Base-by-base conservation (phyloP, 1,139 yeast species). In the Diutina siamensis region DNA sequence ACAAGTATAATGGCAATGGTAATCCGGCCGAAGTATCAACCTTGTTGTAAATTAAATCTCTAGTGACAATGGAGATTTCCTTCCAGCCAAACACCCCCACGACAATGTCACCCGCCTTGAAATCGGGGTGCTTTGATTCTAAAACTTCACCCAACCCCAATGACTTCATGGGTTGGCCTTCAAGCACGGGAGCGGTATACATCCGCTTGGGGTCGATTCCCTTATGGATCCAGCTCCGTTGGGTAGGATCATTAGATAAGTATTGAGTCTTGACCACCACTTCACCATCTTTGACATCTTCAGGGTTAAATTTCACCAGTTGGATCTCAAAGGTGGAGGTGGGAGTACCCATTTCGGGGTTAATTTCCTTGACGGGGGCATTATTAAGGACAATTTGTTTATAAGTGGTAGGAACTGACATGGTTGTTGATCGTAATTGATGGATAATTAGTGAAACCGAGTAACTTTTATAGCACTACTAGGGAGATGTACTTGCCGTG, bases 171-270 rank as follows among this genome's bases (percentile, higher is more conserved):
- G 64, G 58, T 21, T 71, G 70, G 33, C 79, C 80, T 45, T 67
- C 60, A 40, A 61, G 55, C 18, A 74, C 65, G 13, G 80, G 77
- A 3, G 67, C 64, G 9, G 67, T 61, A 55, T 80, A 80, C 48
- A 68, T 63, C 51, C 71, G 64, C 45, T 61, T 67, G 4, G 65
- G 62, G 17, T 69, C 59, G 15, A 67, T 58, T 47, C 60, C 65
- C 48, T 66, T 67, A 48, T 65, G 67, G 45, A 79, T 77, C 82
- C 83, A 79, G 45, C 72, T 69, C 58, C 80, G 74, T 57, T 78
- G 84, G 10, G 82, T 75, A 15, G 86, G 85, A 56, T 80, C 86
- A 54, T 80, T 78, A 35, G 84, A 77, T n/a, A 79, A 55, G 48
- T 68, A 70, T 44, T 73, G 52, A 5, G 67, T 59, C 57, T 75